Evolutionary conservation across 2,329 filamentous ascomycete species (phyloP).

Genomic region (Fusarium xyrophilum): DNA sequence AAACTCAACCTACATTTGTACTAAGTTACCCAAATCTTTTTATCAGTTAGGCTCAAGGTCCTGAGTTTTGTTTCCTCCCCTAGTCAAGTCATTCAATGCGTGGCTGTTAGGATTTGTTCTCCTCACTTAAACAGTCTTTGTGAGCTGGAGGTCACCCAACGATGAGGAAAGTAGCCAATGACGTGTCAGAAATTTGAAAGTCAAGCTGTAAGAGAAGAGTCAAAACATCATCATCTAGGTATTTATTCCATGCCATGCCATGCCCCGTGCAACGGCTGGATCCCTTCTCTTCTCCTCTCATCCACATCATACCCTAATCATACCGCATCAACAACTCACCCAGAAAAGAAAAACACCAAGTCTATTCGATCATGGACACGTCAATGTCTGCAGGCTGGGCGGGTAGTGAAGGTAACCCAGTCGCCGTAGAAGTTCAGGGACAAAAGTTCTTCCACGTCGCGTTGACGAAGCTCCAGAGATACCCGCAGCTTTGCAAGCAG

Average conservation of each 20-base stretch:
- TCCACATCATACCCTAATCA: accelerated
- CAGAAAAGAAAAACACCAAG: not conserved
- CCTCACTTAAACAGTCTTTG: accelerated
- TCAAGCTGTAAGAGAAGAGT: too few species aligned
- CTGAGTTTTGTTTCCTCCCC: too few species aligned
- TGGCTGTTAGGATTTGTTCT: not conserved
- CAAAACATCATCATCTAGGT: not conserved
- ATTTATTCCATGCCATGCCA: not conserved
- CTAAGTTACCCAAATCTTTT: too few species aligned
- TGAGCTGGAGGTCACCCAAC: not conserved
- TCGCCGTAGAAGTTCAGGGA: not conserved
- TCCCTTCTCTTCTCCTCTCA: too few species aligned
- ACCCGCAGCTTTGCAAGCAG: not conserved
- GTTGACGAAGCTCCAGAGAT: not conserved
- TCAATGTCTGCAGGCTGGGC: too few species aligned
- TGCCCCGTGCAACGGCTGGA: not conserved
- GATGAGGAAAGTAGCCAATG: not conserved
- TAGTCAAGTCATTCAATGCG: not conserved
- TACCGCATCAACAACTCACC: not conserved
- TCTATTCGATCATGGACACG: not conserved
- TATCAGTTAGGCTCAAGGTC: too few species aligned
- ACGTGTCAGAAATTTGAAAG: not conserved
- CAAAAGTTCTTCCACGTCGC: too few species aligned
- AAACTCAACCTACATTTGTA: too few species aligned
- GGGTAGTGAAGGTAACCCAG: not conserved